phyloP scores from a whole-genome alignment of 192 early-diverging fungal genomes.

The Piromyces sp. region DNA sequence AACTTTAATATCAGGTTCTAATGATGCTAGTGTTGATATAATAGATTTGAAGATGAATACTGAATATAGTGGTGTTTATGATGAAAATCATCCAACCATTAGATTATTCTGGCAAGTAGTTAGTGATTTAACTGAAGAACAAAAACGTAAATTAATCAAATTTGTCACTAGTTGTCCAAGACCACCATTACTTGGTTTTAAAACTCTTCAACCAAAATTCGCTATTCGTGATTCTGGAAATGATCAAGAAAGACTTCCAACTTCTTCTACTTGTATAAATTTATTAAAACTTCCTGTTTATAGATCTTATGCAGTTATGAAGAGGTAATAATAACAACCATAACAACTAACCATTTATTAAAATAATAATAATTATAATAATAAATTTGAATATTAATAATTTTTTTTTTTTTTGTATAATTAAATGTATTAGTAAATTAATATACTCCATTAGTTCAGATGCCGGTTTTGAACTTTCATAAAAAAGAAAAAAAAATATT shows the following conservation, averaged over 20 bases:
- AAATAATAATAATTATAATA: too few relatives aligned
- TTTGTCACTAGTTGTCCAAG: conserved; percentile 85
- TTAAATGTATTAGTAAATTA: conserved; percentile 69
- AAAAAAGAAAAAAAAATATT: too few relatives aligned
- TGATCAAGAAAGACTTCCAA: conserved; percentile 52
- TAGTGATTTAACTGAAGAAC: conserved; percentile 29
- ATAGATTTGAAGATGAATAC: conserved; percentile 57
- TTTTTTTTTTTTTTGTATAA: too few relatives aligned
- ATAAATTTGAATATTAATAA: too few relatives aligned
- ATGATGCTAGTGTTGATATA: conserved; percentile 50
- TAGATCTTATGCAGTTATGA: conserved; percentile 27
- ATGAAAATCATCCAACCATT: conserved; percentile 53
- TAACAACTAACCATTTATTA: too few relatives aligned
- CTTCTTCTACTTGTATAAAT: conserved; percentile 58
- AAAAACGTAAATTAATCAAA: conserved; percentile 49
- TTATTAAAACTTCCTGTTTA: conserved; percentile 78
- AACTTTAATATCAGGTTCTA: conserved; percentile 63
- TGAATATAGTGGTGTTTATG: conserved; percentile 57
- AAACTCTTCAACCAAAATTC: conserved; percentile 48
- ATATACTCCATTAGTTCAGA: conserved; percentile 68
- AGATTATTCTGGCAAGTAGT: conserved; percentile 56
- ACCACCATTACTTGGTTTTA: conserved; percentile 82
- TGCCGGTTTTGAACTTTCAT: conserved; percentile 83
- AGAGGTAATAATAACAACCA: conserved; percentile 28
- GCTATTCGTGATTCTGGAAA: conserved; percentile 51